Evolutionary conservation across 345 rosid genomes (phyloP).

Genomic region (Boechera divaricarpa): DNA sequence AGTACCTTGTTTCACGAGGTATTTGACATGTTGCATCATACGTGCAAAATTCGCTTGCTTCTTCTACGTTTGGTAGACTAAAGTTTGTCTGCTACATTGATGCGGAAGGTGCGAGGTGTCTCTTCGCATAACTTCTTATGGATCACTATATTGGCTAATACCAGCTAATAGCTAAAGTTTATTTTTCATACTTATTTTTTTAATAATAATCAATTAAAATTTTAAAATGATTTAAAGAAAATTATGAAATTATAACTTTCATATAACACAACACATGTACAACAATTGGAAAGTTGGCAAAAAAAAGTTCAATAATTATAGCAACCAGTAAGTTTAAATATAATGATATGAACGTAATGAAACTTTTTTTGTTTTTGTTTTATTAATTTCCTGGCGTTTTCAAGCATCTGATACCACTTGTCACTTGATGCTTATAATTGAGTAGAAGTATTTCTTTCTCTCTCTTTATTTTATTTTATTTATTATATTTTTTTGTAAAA

Average conservation of each 20-base stretch:
- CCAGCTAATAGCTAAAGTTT: too few relatives aligned
- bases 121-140: not conserved
- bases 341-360: constrained; percentile 2
- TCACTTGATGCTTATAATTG: constrained; percentile 36
- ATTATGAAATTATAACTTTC: too few relatives aligned
- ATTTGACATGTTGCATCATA: not conserved
- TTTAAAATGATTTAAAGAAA: too few relatives aligned
- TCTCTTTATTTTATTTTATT: not conserved
- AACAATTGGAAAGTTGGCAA: not conserved
- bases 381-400: constrained; percentile 12
- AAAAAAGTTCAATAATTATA: too few relatives aligned
- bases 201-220: too few relatives aligned
- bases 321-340: not conserved
- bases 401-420: not conserved
- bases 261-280: not conserved
- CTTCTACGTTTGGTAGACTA: not conserved
- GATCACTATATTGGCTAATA: too few relatives aligned
- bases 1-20: not conserved
- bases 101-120: not conserved
- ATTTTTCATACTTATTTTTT: too few relatives aligned
- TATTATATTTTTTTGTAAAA: not conserved
- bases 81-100: not conserved
- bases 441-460: not conserved
- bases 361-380: not conserved
- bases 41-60: not conserved